Base-by-base conservation (phyloP, 2,329 filamentous ascomycete species). In the Nothophaeocryptopus gaeumannii region DNA sequence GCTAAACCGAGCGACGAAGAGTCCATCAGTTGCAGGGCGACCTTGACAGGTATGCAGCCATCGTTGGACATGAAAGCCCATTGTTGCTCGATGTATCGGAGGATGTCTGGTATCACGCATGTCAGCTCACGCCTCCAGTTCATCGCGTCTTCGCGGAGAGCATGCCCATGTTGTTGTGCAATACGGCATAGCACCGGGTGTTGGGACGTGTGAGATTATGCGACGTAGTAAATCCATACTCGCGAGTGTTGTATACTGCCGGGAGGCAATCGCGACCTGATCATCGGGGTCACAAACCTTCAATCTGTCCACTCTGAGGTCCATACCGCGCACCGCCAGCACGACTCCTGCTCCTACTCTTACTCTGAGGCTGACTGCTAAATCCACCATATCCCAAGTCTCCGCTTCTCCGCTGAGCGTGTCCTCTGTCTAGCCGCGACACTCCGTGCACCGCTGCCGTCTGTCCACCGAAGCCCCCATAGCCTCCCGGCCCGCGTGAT, bases 21-120 rank as follows among this genome's bases (percentile, higher is more conserved):
- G 71, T 99, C 93, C 74, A 97, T 88, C 56, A 99, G 78, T 71
- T 96, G 91, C 39, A 99, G 78, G n/a, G 92, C 89, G 45, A 96
- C 82, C 70, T 97, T 91, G 32, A 97, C 89, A 2, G 93, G 93
- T 30, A 96, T 83, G 66, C 91, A 96, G 65, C 93, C 86, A 55
- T 86, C 85, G 61, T 87, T 80, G 57, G 88, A 89, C 87, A 99
- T 93, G 60, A 90, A 86, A 37, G 88, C 86, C 92, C 93, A 99
- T 66, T 95, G 89, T 50, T 80, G 75, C 66, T 91, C 85, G 64
- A 99, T 96, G 59, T 88, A 84, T 58, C 89, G 84, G 41, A 97
- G 77, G 2, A 96, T 76, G 54, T 81, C 80, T 76, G 20, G 7
- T 26, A 26, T 26, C 20, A 26, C 20, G 7, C 20, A 26, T 26